Base-by-base conservation (phyloP, 2,329 filamentous ascomycete genomes). In the Alternaria consortialis region DNA sequence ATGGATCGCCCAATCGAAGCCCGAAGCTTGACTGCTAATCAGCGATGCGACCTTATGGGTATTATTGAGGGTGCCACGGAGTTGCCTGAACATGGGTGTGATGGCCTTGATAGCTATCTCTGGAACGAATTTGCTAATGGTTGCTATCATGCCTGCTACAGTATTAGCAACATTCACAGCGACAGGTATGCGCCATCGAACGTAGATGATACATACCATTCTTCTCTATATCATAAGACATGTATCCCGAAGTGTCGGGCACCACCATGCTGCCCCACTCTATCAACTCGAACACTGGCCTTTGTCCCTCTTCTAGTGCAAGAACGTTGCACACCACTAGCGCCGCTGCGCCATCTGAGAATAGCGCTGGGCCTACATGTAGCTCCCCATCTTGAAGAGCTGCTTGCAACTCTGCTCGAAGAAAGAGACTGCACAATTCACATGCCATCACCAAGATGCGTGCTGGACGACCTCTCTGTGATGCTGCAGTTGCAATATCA, bases 1-100 rank as follows among this genome's bases (percentile, higher is more conserved):
- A 67, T 92, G 90, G 72, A 92, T 84, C 1, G 89, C 90, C 90
- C 90, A 92, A 79, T 92, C 90, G 65, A 90, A 91, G 60, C 90
- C 86, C 0, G 81, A 74, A 0, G 88, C 80, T 0, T 74, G 65
- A n/a, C 11, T 36, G n/a, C 52, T 34, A 15, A 12, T 44, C 4
- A n/a, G 75, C 71, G 67, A 84, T 27, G 15, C 31, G 8, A 32
- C 20, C 84, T 7, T 75, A 69, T 5, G 74, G 3, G 56, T 23
- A 15, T 5, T 34, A 3, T 17, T 5, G 7, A 31, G 11, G 8
- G 54, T 17, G 9, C 36, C 42, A 20, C 53, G 58, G 2, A 73
- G 56, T 70, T 77, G 23, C 85, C 73, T 29, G 53, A 72, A 71
- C 63, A 74, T 68, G 2, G 7, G 82, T 2, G 36, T 31, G 1